These are phyloP conservation scores for Aspergillus quadrilineatus DNA, from an alignment of 2,329 filamentous ascomycete genomes.

Conservation along the genomic window DNA sequence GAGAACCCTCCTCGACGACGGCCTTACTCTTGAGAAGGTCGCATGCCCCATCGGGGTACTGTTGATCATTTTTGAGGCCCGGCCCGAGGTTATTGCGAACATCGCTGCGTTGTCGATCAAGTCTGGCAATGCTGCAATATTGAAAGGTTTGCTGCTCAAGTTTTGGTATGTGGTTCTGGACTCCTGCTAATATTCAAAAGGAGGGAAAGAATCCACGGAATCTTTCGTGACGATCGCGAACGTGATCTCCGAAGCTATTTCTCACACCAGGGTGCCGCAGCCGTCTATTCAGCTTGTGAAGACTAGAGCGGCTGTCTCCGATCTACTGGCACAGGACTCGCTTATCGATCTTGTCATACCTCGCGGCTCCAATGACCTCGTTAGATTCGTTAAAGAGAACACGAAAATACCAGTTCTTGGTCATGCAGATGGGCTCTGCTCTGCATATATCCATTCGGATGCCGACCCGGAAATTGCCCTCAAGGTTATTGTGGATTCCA, in stretches of 20 bases:
- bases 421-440: constrained; percentile 91
- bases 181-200: constrained; percentile 38
- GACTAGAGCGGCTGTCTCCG: constrained; percentile 83
- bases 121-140: constrained; percentile 92
- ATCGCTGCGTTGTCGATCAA: constrained; percentile 95
- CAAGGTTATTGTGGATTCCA: constrained; percentile 82
- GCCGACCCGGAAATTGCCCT: constrained; percentile 71
- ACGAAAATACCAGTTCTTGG: constrained; percentile 95
- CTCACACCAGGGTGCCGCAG: constrained; percentile 72
- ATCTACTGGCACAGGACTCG: constrained; percentile 79
- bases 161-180: not conserved
- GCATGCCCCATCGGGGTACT: constrained; percentile 96
- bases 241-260: constrained; percentile 77
- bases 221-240: constrained; percentile 91
- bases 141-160: constrained; percentile 64
- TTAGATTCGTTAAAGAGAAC: constrained; percentile 82
- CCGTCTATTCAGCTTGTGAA: constrained; percentile 90
- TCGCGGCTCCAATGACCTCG: constrained; percentile 83
- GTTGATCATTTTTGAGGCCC: constrained; percentile 96
- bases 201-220: constrained; percentile 90
- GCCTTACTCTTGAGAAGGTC: constrained; percentile 79
- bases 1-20: constrained; percentile 81
- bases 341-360: constrained; percentile 96
- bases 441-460: constrained; percentile 77
- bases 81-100: constrained; percentile 97